phyloP scores from a whole-genome alignment of 2,329 filamentous ascomycete species.

The Talaromyces pinophilus region DNA sequence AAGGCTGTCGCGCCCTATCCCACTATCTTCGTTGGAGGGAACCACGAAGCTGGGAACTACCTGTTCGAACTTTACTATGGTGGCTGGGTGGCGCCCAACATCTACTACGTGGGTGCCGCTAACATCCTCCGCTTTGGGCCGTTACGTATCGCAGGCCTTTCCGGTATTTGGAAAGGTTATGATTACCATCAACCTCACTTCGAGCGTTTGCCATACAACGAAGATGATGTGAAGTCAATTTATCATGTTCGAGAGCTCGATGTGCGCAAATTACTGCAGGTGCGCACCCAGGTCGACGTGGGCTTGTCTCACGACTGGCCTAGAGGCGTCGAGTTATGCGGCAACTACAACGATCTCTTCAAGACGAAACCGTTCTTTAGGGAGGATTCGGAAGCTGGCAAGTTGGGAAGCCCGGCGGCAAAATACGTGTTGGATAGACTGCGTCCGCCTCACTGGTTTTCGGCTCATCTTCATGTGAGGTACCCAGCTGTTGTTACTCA shows the following conservation, averaged over 20 bases:
- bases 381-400: conserved; percentile 72
- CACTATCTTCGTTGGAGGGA: conserved; percentile 90
- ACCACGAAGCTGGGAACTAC: conserved; percentile 91
- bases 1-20: conserved; percentile 75
- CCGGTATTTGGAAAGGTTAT: conserved; percentile 91
- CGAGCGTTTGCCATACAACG: conserved; percentile 82
- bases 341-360: conserved; percentile 69
- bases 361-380: conserved; percentile 72
- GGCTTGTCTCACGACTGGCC: conserved; percentile 98
- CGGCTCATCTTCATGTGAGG: conserved; percentile 88
- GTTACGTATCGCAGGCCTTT: conserved; percentile 83
- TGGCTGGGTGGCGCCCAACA: conserved; percentile 94
- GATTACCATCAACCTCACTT: conserved; percentile 82
- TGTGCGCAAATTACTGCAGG: conserved; percentile 80
- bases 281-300: conserved; percentile 86
- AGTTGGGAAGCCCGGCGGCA: conserved; percentile 77
- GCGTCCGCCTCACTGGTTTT: conserved; percentile 85
- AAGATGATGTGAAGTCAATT: conserved; percentile 73
- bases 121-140: conserved; percentile 84
- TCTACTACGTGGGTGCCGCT: conserved; percentile 93
- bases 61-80: conserved; percentile 93
- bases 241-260: conserved; percentile 92
- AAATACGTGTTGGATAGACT: conserved; percentile 77
- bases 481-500: conserved; percentile 67
- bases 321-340: conserved; percentile 74